Conservation (phyloP, 2,329 filamentous ascomycete species). For the Aureobasidium uvarum region DNA sequence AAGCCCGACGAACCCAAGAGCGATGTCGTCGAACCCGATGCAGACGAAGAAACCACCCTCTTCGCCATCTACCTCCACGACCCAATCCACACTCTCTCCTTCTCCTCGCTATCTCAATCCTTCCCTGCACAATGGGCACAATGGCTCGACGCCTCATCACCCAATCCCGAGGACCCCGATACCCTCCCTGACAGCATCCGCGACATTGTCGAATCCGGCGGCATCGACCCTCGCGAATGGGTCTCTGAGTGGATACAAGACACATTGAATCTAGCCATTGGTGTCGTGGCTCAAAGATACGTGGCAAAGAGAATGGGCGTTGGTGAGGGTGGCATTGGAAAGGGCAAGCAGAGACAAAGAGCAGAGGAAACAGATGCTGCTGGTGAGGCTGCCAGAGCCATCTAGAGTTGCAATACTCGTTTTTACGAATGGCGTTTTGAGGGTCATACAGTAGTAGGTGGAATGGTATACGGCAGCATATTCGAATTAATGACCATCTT, state of each 20-base stretch:
- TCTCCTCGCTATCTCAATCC: conserved; percentile 76
- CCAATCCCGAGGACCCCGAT: conserved; percentile 44
- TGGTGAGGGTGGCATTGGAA: conserved; percentile 69
- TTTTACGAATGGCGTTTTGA: background rate
- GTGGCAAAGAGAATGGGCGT: conserved; percentile 95
- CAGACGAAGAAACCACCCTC: conserved; percentile 60
- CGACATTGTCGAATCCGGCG: conserved; percentile 71
- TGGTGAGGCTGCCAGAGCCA: conserved; percentile 60
- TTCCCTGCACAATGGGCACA: conserved; percentile 82
- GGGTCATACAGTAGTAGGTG: no score
- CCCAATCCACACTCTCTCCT: conserved; percentile 87
- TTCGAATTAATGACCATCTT: background rate
- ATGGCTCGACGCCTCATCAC: conserved; percentile 76
- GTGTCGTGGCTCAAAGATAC: conserved; percentile 89
- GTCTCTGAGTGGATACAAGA: conserved; percentile 97
- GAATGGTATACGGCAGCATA: background rate
- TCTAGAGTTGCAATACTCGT: conserved; percentile 28
- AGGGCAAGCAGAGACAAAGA: conserved; percentile 57
- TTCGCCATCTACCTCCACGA: conserved; percentile 82
- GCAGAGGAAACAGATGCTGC: conserved; percentile 57
- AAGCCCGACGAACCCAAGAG: conserved; percentile 53
- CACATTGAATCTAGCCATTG: conserved; percentile 70
- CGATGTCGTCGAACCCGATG: conserved; percentile 52
- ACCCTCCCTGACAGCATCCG: conserved; percentile 77
- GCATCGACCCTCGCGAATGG: conserved; percentile 93